Evolutionary conservation across 2,329 filamentous ascomycete species (phyloP), one percentile per base, ranked within the genome.

Genomic region (Colletotrichum zoysiae): DNA sequence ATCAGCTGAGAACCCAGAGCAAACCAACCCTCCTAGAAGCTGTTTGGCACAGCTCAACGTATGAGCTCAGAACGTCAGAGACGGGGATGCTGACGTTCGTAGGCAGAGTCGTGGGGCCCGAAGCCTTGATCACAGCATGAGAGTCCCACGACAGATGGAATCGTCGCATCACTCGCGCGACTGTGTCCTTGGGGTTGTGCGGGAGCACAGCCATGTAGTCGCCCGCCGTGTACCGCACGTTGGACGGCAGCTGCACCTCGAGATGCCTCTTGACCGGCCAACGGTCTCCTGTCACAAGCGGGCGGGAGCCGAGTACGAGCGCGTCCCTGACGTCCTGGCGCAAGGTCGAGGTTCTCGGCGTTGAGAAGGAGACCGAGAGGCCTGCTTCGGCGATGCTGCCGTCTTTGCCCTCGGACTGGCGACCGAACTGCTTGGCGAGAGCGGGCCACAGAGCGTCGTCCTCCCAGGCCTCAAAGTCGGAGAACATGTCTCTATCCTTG

Each of bases 181-280:
- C 88, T 5, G 84, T 89, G 33, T 86, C 81, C 63, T 85, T 85
- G 1, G 90, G 89, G 78, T 95, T 95, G 40, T 93, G 81, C 0
- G 93, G 93, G 0, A 94, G 83, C 2, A 95, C 84, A 0, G 92
- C 91, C 0, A 95, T 86, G 77, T 96, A 95, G 77, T 95, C 93
- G 18, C 93, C 93, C 2, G 91, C 88, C 44, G 87, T 86, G 80
- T 95, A 95, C 0, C 85, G 86, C 84, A 90, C 85, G 61, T 87
- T 88, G 0, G 85, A 87, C 0, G 93, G 93, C 0, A 95, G 84
- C 70, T 89, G 87, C 42, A 95, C 89, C 74, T 90, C 89, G 18
- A 94, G 87, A 73, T 91, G 86, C 23, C 88, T 87, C 83, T 94
- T 94, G 26, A 84, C 85, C 44, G 84, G 82, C 0, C 88, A 83